Evolutionary conservation across 345 rosid species (phyloP).

Genomic region (Lagerstroemia speciosa): DNA sequence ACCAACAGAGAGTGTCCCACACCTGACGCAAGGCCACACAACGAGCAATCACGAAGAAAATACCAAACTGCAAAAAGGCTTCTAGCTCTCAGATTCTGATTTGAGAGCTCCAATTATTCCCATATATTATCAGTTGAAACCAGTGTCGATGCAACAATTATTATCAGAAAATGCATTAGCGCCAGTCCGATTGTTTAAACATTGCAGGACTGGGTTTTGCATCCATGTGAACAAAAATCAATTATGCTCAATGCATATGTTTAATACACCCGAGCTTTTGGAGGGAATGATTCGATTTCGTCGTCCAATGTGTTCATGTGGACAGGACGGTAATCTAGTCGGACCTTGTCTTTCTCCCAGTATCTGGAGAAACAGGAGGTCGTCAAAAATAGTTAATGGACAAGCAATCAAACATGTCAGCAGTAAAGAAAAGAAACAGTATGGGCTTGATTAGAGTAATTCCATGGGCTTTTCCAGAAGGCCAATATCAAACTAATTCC

Average conservation of each 20-base stretch:
- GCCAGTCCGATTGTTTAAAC: constrained; percentile 7
- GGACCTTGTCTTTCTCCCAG: constrained; percentile 92
- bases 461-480: background rate
- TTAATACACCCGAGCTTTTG: constrained; percentile 94
- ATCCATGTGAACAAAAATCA: constrained; percentile 4
- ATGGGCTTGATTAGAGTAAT: background rate
- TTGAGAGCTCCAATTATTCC: too few relatives aligned
- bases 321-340: constrained; percentile 87
- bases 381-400: background rate
- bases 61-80: background rate
- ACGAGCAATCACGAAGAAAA: background rate
- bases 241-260: background rate
- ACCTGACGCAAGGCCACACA: too few relatives aligned
- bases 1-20: too few relatives aligned
- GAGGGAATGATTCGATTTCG: constrained; percentile 81
- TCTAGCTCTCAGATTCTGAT: background rate
- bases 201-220: background rate
- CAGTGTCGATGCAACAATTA: background rate
- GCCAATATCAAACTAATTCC: background rate
- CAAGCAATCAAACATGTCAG: background rate
- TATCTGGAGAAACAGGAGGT: constrained; percentile 34
- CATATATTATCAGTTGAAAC: background rate
- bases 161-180: constrained; percentile 11
- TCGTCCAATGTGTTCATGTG: constrained; percentile 93
- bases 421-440: background rate